Conservation (phyloP, 2,329 filamentous ascomycete genomes). For the Aureobasidium uvarum region DNA sequence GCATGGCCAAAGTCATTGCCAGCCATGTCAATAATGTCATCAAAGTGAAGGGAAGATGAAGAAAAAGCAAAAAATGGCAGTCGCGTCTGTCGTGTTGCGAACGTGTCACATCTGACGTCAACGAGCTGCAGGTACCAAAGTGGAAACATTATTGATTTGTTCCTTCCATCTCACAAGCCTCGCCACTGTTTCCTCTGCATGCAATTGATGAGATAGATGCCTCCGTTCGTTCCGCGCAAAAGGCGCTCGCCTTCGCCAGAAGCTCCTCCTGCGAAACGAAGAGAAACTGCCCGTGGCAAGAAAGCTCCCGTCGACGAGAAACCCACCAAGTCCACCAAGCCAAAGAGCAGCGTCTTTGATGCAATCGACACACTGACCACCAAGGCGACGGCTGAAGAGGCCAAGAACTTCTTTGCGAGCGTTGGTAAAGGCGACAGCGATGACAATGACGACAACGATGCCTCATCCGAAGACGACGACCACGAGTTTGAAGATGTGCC, state of each 20-base stretch:
- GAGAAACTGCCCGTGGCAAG: constrained; percentile 28
- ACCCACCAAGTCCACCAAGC: constrained; percentile 23
- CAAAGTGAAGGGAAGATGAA: background rate
- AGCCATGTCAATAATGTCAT: constrained; percentile 14
- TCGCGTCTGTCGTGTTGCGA: constrained; percentile 23
- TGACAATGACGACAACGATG: constrained; percentile 41
- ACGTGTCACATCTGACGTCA: constrained; percentile 18
- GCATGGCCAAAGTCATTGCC: constrained; percentile 28
- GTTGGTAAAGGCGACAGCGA: constrained; percentile 42
- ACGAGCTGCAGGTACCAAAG: constrained; percentile 18
- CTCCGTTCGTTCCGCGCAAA: constrained; percentile 67
- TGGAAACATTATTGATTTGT: constrained; percentile 19
- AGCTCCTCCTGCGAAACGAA: constrained; percentile 45
- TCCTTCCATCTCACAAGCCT: background rate
- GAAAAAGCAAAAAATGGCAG: background rate
- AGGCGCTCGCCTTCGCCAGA: constrained; percentile 43
- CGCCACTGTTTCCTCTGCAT: background rate
- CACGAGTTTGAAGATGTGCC: constrained; percentile 51
- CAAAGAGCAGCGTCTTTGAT: constrained; percentile 47
- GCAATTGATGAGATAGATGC: constrained; percentile 52
- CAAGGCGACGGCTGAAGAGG: constrained; percentile 38
- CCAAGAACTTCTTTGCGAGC: constrained; percentile 39
- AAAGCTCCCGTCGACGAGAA: constrained; percentile 33
- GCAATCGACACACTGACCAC: constrained; percentile 43
- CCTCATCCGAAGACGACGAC: constrained; percentile 47